phyloP scores from a whole-genome alignment of 106 monocot species.

The Acanthochlamys bracteata region DNA sequence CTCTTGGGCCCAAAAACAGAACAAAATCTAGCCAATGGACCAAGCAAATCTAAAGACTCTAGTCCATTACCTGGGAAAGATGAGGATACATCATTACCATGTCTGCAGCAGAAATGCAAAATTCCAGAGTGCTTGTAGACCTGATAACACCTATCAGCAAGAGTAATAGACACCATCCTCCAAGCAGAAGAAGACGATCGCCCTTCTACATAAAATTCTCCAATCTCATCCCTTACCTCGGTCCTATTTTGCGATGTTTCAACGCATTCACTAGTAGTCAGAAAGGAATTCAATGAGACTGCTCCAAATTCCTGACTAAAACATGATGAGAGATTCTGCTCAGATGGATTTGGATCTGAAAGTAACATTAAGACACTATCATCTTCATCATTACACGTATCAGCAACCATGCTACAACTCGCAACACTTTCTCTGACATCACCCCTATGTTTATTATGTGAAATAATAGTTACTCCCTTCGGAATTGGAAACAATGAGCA shows the following conservation, averaged over 20 bases:
- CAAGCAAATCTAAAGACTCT: conserved; percentile 8
- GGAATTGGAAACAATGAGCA: conserved; percentile 54
- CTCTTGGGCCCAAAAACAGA: conserved; percentile 30
- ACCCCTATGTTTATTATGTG: conserved; percentile 16
- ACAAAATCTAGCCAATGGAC: conserved; percentile 55
- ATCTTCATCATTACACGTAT: conserved; percentile 28
- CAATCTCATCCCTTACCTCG: conserved; percentile 44
- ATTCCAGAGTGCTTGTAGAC: conserved; percentile 49
- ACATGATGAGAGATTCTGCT: conserved; percentile 43
- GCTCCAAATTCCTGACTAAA: conserved; percentile 18
- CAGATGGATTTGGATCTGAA: conserved; percentile 41
- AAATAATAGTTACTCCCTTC: conserved; percentile 51
- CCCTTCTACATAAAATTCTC: conserved; percentile 75
- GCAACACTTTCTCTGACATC: conserved; percentile 24
- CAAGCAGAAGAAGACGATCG: conserved; percentile 68
- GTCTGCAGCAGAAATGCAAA: conserved; percentile 58
- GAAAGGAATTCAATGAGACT: conserved; percentile 3
- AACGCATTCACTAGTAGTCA: conserved; percentile 13
- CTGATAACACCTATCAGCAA: conserved; percentile 54
- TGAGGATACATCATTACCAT: conserved; percentile 18
- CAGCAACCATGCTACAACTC: conserved; percentile 12
- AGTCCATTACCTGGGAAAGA: conserved; percentile 2
- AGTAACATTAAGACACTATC: conserved; percentile 56
- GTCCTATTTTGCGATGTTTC: conserved; percentile 5
- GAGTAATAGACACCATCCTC: conserved; percentile 60